Evolutionary conservation across 2,329 filamentous ascomycete genomes (phyloP), one percentile per base, ranked within the genome.

Genomic region (Alternaria brassicae): DNA sequence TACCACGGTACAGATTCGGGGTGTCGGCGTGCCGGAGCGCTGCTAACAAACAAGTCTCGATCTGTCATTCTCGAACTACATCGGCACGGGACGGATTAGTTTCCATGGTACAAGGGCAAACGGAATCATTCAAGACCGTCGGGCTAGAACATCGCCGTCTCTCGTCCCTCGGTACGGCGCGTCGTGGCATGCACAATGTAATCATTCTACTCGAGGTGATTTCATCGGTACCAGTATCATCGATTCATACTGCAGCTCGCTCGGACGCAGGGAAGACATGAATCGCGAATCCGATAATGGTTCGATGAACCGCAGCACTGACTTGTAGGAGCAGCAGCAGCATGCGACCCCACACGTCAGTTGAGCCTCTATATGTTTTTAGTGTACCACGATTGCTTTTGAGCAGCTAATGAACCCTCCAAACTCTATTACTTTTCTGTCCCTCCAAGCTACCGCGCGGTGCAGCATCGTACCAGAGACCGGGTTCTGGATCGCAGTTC

Each of bases 301-400:
- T 34, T 36, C 19, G 13, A 48, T 48, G 44, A 6, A 48, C 19
- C 17, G 37, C 19, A 23, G 19, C 37, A 48, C 32, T 15, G 17
- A 48, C 44, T 25, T 48, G 44, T 30, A 34, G 17, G 28, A 36
- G 23, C 6, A 34, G 44, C 44, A 34, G 17, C 44, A 36, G 23
- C 6, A 34, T 48, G 44, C 17, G 19, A 48, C 44, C 19, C 19
- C 44, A 48, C 28, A 36, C 19, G 36, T 25, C 44, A 48, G 30
- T 48, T 48, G 44, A 48, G 44, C 28, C 44, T 48, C 30, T 48
- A 48, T 28, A 48, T 28, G 36, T 25, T 48, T 50, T 30, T 56
- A 56, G 53, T 28, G 45, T 51, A 51, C 53, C 53, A 44, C 32
- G n/a, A 42, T 50, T 23, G 28, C 7, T 32, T 21, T 30, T 40